phyloP scores from a whole-genome alignment of 2,329 filamentous ascomycete species.

The Stromatinia cepivora region DNA sequence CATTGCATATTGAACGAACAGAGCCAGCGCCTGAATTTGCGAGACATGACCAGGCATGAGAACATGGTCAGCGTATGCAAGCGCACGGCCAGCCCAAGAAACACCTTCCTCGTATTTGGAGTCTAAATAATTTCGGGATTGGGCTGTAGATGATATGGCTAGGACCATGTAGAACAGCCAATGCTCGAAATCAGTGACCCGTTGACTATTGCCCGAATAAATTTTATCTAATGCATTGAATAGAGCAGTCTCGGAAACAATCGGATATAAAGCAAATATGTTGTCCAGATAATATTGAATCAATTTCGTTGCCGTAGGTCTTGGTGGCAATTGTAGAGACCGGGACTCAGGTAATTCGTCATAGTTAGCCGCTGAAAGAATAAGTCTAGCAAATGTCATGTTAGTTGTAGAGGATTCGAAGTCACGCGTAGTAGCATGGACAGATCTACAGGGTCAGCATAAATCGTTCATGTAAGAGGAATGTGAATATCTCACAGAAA shows the following conservation, averaged over 20 bases:
- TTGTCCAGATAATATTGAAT: constrained; percentile 84
- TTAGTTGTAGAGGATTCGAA: constrained; percentile 86
- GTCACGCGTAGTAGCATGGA: constrained; percentile 92
- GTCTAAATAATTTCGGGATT: constrained; percentile 69
- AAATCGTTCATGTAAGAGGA: not conserved
- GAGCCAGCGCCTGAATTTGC: constrained; percentile 82
- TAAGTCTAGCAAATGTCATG: constrained; percentile 88
- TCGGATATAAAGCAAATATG: constrained; percentile 76
- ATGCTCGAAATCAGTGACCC: constrained; percentile 67
- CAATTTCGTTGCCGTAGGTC: constrained; percentile 65
- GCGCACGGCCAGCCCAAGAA: constrained; percentile 60
- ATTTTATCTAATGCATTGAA: constrained; percentile 78
- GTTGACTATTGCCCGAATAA: constrained; percentile 67
- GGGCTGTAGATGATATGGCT: constrained; percentile 74
- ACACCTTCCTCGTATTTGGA: constrained; percentile 60
- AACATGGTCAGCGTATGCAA: constrained; percentile 78
- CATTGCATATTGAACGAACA: constrained; percentile 87
- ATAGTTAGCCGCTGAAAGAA: constrained; percentile 78
- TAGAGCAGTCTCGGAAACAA: constrained; percentile 77
- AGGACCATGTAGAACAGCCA: constrained; percentile 90
- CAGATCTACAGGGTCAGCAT: constrained; percentile 58
- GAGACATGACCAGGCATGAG: constrained; percentile 80
- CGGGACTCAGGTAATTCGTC: constrained; percentile 65
- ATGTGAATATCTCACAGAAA: constrained; percentile 63
- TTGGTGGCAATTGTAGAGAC: constrained; percentile 66